Percentiles rank a stretch among this genome's conserved stretches.
phyloP scores from a whole-genome alignment of 257 asterid species.

The Cinchona pubescens region DNA sequence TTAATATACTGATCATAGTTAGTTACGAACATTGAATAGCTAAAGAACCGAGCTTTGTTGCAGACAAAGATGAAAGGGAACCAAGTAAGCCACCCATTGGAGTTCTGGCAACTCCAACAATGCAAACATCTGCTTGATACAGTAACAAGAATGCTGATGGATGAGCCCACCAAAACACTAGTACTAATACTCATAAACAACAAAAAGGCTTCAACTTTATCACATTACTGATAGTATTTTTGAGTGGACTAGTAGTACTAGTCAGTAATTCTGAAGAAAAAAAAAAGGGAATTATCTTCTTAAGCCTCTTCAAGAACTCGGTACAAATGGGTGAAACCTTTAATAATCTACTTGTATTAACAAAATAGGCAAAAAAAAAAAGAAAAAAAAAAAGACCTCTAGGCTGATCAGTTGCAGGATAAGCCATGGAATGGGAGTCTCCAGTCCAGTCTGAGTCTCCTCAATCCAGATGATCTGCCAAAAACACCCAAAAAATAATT shows the following conservation, averaged over 20 bases:
- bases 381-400: slow-evolving; percentile 40
- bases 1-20: slow-evolving; percentile 8
- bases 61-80: slow-evolving; percentile 77
- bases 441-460: not conserved
- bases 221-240: not conserved
- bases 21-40: slow-evolving; percentile 72
- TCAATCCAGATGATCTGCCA: slow-evolving; percentile 1
- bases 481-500: not conserved
- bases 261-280: not conserved
- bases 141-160: slow-evolving; percentile 7
- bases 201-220: not conserved
- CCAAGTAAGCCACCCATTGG: slow-evolving; percentile 91
- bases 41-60: slow-evolving; percentile 90
- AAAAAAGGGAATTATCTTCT: not conserved
- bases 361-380: not conserved
- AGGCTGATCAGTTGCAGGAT: slow-evolving; percentile 35
- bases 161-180: not conserved
- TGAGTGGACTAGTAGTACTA: not conserved
- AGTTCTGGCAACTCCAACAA: slow-evolving; percentile 95
- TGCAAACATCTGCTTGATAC: slow-evolving; percentile 71
- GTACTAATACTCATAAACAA: too few relatives aligned
- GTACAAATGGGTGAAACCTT: not conserved
- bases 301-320: not conserved
- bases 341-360: not conserved
- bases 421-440: slow-evolving; percentile 44